phyloP scores from a whole-genome alignment of 768 basidiomycete species.

The Boletus sp. region DNA sequence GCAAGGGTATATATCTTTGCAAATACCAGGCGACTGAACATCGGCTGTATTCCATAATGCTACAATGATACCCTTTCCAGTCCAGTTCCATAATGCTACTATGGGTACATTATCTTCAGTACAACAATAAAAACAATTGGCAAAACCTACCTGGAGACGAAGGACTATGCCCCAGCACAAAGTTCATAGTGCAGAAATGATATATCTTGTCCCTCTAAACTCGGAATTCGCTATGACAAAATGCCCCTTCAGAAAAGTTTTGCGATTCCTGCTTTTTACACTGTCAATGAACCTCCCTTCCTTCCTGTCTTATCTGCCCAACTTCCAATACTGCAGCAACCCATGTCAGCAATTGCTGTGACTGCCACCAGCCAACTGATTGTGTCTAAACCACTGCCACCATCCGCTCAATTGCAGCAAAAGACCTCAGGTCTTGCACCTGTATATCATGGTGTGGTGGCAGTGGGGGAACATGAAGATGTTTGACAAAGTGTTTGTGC shows the following conservation, averaged over 20 bases:
- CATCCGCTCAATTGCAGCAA: neutral
- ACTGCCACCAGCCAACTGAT: neutral
- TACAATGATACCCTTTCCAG: no score
- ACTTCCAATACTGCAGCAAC: neutral
- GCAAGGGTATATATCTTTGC: no score
- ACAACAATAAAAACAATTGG: no score
- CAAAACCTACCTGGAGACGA: no score
- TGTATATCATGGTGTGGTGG: neutral
- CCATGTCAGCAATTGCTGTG: neutral
- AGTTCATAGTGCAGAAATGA: no score
- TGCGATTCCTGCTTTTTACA: neutral
- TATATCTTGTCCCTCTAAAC: no score
- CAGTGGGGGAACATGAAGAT: neutral
- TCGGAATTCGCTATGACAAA: no score
- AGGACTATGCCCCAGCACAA: no score
- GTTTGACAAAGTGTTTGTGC: neutral
- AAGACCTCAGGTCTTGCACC: neutral
- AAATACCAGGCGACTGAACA: no score
- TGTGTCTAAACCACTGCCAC: neutral
- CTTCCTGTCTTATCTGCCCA: neutral
- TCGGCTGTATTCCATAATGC: neutral
- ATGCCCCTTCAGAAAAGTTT: neutral
- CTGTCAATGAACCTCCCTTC: neutral
- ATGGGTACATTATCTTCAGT: neutral
- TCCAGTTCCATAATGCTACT: no score